Evolutionary conservation across 179 eudicot genomes (phyloP), one percentile per base, ranked within the genome.

Genomic region (Silene vulgaris): DNA sequence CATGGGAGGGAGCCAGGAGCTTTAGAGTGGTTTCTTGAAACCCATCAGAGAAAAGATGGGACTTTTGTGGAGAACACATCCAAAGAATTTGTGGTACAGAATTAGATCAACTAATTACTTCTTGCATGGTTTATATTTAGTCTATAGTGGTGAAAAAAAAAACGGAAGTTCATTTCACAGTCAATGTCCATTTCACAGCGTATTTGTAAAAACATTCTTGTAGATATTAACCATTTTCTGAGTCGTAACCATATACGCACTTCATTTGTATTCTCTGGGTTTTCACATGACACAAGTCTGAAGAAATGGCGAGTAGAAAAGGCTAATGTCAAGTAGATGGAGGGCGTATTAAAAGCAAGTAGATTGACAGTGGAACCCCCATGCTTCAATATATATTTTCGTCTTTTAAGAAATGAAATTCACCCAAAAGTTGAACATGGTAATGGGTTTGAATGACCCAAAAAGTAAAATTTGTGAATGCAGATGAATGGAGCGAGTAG

Each of bases 1-100:
- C 71, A 75, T 67, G 81, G 82, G 54, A 82, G 84, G 59, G 81
- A 82, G 77, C 84, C 82, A 16, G 82, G 84, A 72, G 79, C 84
- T 67, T 20, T 82, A 74, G 84, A 82, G 81, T 82, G 84, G 82
- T 82, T 82, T 61, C 79, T 69, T 75, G 76, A 75, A 75, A 82
- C 84, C 66, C 84, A 82, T 78, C 59, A 66, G 62, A 75, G 65
- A 73, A 82, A 82, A 66, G 84, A 82, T 8, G 84, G 84, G 66
- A 75, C 84, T 20, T 78, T 57, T 66, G 79, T 61, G 48, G 77
- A 82, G 37, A 59, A 71, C 40, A 13, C 81, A 8, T 82, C 79
- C 79, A 82, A 82, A 75, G 81, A 75, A 65, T 82, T 78, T 29
- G 74, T 72, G 84, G 81, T 78, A 82, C 52, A 45, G 52, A 45